Evolutionary conservation across 2,329 filamentous ascomycete species (phyloP), one percentile per base, ranked within the genome.

Genomic region (Cladophialophora immunda): DNA sequence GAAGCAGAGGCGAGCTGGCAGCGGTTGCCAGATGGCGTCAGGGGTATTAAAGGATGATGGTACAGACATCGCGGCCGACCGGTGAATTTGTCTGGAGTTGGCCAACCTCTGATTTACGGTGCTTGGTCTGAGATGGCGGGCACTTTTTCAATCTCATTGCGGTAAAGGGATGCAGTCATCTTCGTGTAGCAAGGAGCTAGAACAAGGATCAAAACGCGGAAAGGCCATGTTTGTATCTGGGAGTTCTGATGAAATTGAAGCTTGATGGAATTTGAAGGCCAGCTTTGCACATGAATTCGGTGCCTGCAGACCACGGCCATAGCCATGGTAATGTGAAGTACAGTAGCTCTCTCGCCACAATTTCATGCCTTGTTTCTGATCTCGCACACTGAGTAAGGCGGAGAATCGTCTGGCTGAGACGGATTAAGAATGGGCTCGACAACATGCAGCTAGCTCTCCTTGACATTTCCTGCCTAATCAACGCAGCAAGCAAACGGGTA

Each of bases 1-100:
- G 82, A 84, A 71, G 85, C 79, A 15, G 76, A 79, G 57, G 75
- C 75, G 19, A 72, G 80, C 38, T 76, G 80, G 69, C 76, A 76
- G 67, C 74, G 73, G 29, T 70, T 82, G 53, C 80, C 80, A 4
- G 58, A 68, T 17, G 50, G 41, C 19, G 47, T 72, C 41, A 69
- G 61, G 56, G n/a, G 45, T 13, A 27, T 61, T 15, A 27, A 27
- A 58, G 17, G 55, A 38, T 22, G 29, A 15, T 56, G 45, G 55
- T 9, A 11, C 17, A 50, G 45, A 2, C 22, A 8, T 22, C 7
- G 5, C 4, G 6, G 19, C n/a, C 9, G 19, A 50, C 9, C 4
- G 13, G 22, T 41, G 45, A 22, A 50, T 50, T 22, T 11, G 19
- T 15, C 4, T 15, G 8, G 9, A 50, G 19, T 50, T 25, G 19